Conservation (phyloP, 2,329 filamentous ascomycete genomes). For the Aspergillus pseudoviridinutans region DNA sequence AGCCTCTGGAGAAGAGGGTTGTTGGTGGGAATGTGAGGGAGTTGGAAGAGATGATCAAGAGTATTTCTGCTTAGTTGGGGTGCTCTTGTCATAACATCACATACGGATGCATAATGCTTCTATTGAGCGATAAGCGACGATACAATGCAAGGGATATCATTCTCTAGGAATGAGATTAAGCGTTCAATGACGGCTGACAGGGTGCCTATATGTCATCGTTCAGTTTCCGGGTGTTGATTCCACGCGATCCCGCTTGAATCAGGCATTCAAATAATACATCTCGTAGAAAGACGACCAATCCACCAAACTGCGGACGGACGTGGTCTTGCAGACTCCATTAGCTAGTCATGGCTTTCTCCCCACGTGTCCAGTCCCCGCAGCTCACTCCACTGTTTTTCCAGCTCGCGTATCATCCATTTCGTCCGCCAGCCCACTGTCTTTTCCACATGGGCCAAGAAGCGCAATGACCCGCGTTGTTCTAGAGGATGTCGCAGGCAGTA, state of each 20-base stretch:
- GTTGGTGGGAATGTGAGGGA: conserved; percentile 26
- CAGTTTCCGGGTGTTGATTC: not conserved
- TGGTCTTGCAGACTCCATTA: no score
- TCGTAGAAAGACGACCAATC: not conserved
- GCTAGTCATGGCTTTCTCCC: not conserved
- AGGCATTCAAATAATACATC: not conserved
- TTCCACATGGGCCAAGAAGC: conserved; percentile 26
- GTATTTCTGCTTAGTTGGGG: conserved; percentile 9
- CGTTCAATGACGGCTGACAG: no score
- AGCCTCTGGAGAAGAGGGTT: conserved; percentile 26
- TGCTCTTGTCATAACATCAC: not conserved
- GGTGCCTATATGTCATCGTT: no score
- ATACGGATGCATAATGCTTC: not conserved
- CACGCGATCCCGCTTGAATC: not conserved
- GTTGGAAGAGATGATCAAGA: conserved; percentile 25
- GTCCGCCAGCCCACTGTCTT: conserved; percentile 30
- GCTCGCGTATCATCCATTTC: conserved; percentile 24
- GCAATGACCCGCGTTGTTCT: conserved; percentile 26
- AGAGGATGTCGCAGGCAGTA: conserved; percentile 26
- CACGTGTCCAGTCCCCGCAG: conserved; percentile 17
- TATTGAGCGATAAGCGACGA: not conserved
- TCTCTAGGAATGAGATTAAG: no score
- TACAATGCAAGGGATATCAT: not conserved
- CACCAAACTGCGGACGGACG: no score
- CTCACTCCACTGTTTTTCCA: conserved; percentile 28